Conservation (phyloP, 768 basidiomycete genomes). For the Kwoniella heveanensis region DNA sequence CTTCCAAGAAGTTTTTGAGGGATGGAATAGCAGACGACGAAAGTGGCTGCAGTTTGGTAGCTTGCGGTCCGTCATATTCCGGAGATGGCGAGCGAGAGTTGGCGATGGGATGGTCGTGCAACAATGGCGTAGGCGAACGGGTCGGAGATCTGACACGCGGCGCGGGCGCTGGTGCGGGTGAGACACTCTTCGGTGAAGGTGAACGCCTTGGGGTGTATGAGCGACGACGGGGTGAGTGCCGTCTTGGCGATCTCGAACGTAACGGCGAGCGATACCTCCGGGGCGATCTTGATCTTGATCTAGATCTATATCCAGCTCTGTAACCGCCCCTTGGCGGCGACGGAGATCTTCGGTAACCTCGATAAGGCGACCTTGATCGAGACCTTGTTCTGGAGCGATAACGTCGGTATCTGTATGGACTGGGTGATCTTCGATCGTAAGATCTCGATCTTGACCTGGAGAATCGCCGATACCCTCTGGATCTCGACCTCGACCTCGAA, state of each 20-base stretch:
- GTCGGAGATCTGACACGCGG: constrained; percentile 18
- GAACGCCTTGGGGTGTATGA: not conserved
- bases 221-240: constrained; percentile 2
- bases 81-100: constrained; percentile 28
- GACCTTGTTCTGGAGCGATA: constrained; percentile 23
- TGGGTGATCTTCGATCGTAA: constrained; percentile 22
- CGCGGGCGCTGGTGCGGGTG: constrained; percentile 6
- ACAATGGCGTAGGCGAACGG: constrained; percentile 29
- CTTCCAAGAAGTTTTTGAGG: constrained; percentile 76
- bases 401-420: constrained; percentile 20
- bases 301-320: constrained; percentile 7
- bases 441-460: constrained; percentile 10
- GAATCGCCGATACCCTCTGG: constrained; percentile 14
- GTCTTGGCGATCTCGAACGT: constrained; percentile 1
- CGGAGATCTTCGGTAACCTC: constrained; percentile 3
- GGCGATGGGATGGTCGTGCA: constrained; percentile 26
- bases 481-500: constrained; percentile 18
- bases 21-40: constrained; percentile 79
- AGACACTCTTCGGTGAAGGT: not conserved
- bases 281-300: constrained; percentile 10
- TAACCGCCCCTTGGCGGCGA: not conserved
- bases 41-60: constrained; percentile 68
- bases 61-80: constrained; percentile 29
- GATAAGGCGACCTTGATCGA: constrained; percentile 15
- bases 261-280: constrained; percentile 6